These are phyloP conservation scores for Pyrenula massariospora DNA, from an alignment of 495 filamentous ascomycete species.

Conservation along the genomic window DNA sequence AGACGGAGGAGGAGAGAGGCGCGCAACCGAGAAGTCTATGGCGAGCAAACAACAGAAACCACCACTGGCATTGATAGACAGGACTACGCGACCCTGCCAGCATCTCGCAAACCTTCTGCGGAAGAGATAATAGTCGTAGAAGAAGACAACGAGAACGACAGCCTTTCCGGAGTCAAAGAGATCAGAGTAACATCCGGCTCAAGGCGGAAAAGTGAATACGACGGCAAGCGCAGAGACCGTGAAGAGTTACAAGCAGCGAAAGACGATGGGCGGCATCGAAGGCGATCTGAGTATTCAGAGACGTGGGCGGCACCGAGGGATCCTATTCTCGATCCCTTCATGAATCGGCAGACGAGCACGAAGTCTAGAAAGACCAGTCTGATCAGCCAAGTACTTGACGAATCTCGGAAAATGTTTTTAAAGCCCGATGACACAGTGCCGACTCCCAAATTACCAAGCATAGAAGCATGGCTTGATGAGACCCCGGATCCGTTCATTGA, in stretches of 20 bases:
- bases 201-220: background rate
- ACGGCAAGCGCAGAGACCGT: conserved; percentile 1
- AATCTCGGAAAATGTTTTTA: conserved; percentile 41
- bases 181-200: background rate
- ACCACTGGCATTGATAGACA: background rate
- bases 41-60: background rate
- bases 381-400: conserved; percentile 36
- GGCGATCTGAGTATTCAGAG: conserved; percentile 32
- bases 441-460: conserved; percentile 39
- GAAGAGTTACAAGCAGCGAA: conserved; percentile 12
- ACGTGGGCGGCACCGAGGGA: conserved; percentile 21
- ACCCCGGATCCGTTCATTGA: conserved; percentile 67
- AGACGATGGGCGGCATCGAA: conserved; percentile 27
- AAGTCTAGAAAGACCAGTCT: conserved; percentile 35
- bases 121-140: conserved; percentile 9
- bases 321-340: conserved; percentile 2
- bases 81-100: conserved; percentile 1
- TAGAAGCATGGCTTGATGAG: conserved; percentile 66
- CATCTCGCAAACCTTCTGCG: conserved; percentile 17
- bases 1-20: conserved; percentile 1
- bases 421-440: conserved; percentile 37
- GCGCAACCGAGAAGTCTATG: background rate
- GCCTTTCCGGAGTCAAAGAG: background rate
- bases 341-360: conserved; percentile 4
- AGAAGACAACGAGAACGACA: conserved; percentile 12